Evolutionary conservation across 768 basidiomycete genomes (phyloP).

Genomic region (Dentipellis fragilis): DNA sequence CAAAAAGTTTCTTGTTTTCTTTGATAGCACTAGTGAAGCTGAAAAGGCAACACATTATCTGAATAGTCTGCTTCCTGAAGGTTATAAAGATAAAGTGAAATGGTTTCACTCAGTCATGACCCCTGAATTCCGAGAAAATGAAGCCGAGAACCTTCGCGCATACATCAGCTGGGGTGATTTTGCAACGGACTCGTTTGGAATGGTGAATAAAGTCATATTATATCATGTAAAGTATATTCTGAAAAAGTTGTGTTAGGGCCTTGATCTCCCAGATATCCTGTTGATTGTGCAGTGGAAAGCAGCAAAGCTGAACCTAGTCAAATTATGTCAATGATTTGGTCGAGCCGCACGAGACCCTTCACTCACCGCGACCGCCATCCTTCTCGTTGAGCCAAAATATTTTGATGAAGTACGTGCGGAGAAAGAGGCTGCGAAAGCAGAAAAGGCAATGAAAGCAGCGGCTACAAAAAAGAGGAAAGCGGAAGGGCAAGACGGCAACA

Average conservation of each 20-base stretch:
- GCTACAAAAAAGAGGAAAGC: neutral
- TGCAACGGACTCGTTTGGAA: conserved; percentile 25
- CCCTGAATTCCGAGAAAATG: conserved; percentile 12
- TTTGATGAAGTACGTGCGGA: neutral
- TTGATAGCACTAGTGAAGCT: conserved; percentile 10
- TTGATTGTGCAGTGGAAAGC: neutral
- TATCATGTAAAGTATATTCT: neutral
- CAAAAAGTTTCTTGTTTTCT: conserved; percentile 18
- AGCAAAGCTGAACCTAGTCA: neutral
- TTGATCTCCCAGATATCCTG: neutral
- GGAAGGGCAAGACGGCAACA: neutral
- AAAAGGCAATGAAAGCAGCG: neutral
- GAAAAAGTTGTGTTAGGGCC: neutral
- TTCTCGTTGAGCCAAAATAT: neutral
- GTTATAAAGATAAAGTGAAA: neutral
- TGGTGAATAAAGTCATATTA: conserved; percentile 18
- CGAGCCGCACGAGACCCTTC: neutral
- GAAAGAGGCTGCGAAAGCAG: neutral
- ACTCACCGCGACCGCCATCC: neutral
- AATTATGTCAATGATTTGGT: neutral
- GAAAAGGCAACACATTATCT: neutral
- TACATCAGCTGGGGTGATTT: conserved; percentile 19
- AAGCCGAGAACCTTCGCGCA: conserved; percentile 7
- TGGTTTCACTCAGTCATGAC: conserved; percentile 24
- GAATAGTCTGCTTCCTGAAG: neutral